Percentiles rank a stretch among this genome's conserved stretches.
Conservation (phyloP, 139 green algal genomes). For the Micractinium conductrix region DNA sequence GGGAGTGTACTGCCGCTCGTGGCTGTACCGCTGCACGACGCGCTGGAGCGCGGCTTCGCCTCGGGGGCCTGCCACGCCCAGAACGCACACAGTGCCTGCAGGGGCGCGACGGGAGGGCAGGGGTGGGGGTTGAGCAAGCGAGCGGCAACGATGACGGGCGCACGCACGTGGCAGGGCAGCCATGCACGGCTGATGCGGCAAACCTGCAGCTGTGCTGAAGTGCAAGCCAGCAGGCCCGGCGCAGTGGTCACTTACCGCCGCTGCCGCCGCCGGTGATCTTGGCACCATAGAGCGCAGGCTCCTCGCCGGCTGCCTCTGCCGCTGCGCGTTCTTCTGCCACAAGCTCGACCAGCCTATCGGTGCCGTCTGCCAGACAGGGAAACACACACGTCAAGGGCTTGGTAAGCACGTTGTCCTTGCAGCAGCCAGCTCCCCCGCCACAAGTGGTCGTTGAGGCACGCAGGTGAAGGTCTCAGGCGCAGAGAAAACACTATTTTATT, state of each 20-base stretch:
- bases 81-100: constrained; percentile 57
- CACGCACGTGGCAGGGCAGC: not conserved
- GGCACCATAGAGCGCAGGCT: constrained; percentile 78
- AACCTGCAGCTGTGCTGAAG: too few species aligned
- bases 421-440: too few species aligned
- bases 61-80: constrained; percentile 15
- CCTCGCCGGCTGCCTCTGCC: constrained; percentile 22
- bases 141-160: not conserved
- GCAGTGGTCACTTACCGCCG: constrained; percentile 83
- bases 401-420: too few species aligned
- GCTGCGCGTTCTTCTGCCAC: constrained; percentile 58
- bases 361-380: constrained; percentile 57
- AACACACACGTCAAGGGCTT: too few species aligned
- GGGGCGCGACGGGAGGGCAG: not conserved
- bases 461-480: too few species aligned
- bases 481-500: too few species aligned
- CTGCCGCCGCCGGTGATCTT: constrained; percentile 96
- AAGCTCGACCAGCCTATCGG: constrained; percentile 76
- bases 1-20: constrained; percentile 24
- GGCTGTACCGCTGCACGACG: constrained; percentile 44
- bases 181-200: not conserved
- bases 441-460: too few species aligned
- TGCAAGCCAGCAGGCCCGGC: too few species aligned
- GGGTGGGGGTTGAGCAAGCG: not conserved
- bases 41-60: constrained; percentile 46